Base-by-base conservation (phyloP, 352 stramenopile species). In the Phytophthora agathidicida region DNA sequence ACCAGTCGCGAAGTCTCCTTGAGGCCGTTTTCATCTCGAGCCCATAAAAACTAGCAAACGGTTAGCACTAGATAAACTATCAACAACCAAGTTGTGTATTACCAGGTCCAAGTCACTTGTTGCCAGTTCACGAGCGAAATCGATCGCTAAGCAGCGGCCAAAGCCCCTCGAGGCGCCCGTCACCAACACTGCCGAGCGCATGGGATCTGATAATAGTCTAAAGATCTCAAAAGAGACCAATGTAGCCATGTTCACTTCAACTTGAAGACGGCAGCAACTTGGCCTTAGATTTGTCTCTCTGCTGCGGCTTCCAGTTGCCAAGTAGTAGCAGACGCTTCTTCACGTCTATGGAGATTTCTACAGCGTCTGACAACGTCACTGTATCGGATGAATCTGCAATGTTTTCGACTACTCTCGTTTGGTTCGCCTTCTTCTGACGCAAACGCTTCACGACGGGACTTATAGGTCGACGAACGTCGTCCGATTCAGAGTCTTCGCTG, bases 81-180 rank as follows among this genome's bases (percentile, higher is more conserved):
- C n/a, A 39, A 39, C n/a, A 16, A 2, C 0, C 31, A 43, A 33
- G 27, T 37, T 38, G 19, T 55, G n/a, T 44, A 11, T 42, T 53
- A 88, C 78, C 62, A 88, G 47, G 13, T 89, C 68, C 24, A 88
- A 55, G 39, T 77, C 53, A n/a, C 48, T 46, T 7, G 49, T 35
- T 3, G 36, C 22, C 32, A 73, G 47, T 33, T 85, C 46, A 7
- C 68, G 59, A 38, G 71, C 69, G 33, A 93, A 91, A 38, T 88
- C 75, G 23, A 93, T 57, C 14, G 83, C 76, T 19, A 96, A 62
- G 44, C 68, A 83, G 14, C 80, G 76, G 3, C 86, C 86, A 53
- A 94, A 95, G 61, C 84, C 79, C 27, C 80, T 76, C 51, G 79
- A 92, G n/a, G 83, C 86, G 20, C 88, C 88, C 0, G 88, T 95